Base-by-base conservation (phyloP, 1,139 yeast species). In the Pichia sp. region DNA sequence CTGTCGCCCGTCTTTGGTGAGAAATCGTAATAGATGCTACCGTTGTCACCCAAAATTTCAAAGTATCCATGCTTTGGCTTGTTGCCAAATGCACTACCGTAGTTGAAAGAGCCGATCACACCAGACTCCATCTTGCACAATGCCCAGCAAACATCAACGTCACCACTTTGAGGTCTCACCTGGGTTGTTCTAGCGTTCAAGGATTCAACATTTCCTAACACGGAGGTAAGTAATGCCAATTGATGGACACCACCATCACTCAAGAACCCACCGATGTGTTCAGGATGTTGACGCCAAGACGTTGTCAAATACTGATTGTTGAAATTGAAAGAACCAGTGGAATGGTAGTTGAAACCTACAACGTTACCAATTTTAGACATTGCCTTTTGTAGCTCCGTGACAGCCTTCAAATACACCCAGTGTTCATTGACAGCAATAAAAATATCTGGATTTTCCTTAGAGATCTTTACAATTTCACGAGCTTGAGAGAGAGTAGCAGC, bases 211-310 rank as follows among this genome's bases (percentile, higher is more conserved):
- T 69, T 67, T 33, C 96, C 96, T 42, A 87, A 67, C n/a, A 85
- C 76, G 44, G 75, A 86, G 9, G 94, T 85, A 50, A 87, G 70
- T 30, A 85, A 64, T 3, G 95, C 95, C 58, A 87, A 65, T 60
- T 87, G 96, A 61, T 87, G 97, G 12, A 87, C 97, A 56, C 96
- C 96, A 51, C 96, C 96, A 55, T 87, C 97, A 47, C 91, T 78
- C 50, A 87, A 67, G 60, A 69, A 86, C 0, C 96, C 96, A 40
- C 96, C 96, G 46, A 86, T 72, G 55, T 87, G 96, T 58, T 85
- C 80, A 25, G 96, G 96, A 40, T 77, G 69, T 55, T 71, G 72
- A 68, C 97, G 78, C 97, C 97, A 87, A 8, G 82, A 51, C 6
- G 91, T 82, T 26, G 67, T 62, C 45, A 79, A 62, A 58, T 85